Evolutionary conservation across 495 filamentous ascomycete genomes (phyloP), one percentile per base, ranked within the genome.

Genomic region (Talaromyces ruber): DNA sequence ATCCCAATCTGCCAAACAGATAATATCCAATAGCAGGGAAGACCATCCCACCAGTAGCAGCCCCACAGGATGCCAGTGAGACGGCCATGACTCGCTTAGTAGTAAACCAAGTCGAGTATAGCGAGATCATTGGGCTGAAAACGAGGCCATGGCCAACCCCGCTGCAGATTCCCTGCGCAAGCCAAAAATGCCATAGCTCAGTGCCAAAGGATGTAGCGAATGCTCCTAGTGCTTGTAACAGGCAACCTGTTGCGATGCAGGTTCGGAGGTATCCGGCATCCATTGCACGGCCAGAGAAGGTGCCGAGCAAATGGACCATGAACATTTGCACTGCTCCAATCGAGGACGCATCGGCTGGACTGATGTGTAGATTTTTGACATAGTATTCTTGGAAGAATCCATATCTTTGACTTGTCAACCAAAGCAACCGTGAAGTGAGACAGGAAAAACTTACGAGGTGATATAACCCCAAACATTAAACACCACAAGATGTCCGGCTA

Each of bases 301-400:
- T 62, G 8, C 66, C 65, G n/a, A 70, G 39, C 34, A 67, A 67
- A 39, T 71, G 67, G 4, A 76, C 63, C 11, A 71, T 59, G 39
- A 71, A 76, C 53, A 74, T 59, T 55, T 76, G 70, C 2, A 77
- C 43, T n/a, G 71, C 69, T n/a, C 78, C 77, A 43, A 82, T 79
- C 75, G 88, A 92, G 3, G 87, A 88, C 55, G 93, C 84, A 53
- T 85, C 81, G 0, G 87, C 88, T 0, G 87, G 84, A 0, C 85
- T 63, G 4, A 79, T 77, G 3, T 65, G 54, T 1, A 83, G 64
- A 6, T 71, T 72, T 8, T 79, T 68, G 14, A 81, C 80, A 69
- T 93, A 94, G 75, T 93, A 88, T 1, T 85, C 77, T 64, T 94
- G 91, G 70, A 93, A 94, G 3, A 92, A 79, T 12, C 90, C 89